Evolutionary conservation across 2,329 filamentous ascomycete species (phyloP).

Genomic region (Xylaria sp.): DNA sequence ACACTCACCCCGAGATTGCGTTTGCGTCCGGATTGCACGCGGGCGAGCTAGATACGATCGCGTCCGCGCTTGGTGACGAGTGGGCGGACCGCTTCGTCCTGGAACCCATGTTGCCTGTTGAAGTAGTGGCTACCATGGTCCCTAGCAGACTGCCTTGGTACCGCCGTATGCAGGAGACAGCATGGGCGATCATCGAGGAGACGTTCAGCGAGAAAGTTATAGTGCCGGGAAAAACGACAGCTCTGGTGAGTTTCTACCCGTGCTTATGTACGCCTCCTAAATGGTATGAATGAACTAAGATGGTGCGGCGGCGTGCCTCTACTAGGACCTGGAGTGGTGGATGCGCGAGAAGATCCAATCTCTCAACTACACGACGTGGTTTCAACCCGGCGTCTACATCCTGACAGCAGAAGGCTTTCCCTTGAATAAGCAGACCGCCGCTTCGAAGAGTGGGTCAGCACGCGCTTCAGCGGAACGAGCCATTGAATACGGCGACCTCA

Average conservation of each 20-base stretch:
- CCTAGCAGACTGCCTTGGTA: conserved; percentile 56
- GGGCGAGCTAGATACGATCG: conserved; percentile 56
- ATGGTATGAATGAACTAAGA: not conserved
- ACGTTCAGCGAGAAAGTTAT: conserved; percentile 58
- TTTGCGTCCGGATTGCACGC: conserved; percentile 61
- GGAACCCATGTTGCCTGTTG: conserved; percentile 59
- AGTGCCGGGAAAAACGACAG: conserved; percentile 56
- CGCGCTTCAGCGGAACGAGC: conserved; percentile 39
- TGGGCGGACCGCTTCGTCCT: conserved; percentile 56
- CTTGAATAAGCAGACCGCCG: conserved; percentile 12
- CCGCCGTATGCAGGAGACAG: conserved; percentile 59
- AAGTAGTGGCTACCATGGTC: conserved; percentile 59
- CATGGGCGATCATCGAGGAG: conserved; percentile 61
- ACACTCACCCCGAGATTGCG: conserved; percentile 58
- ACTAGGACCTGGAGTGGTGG: conserved; percentile 62
- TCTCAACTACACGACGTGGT: conserved; percentile 64
- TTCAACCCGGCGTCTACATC: conserved; percentile 59
- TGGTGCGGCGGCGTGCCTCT: not conserved
- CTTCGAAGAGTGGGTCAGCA: conserved; percentile 29
- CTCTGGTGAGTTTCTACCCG: conserved; percentile 44
- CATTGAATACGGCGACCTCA: conserved; percentile 59
- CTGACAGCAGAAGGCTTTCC: conserved; percentile 49
- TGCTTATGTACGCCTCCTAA: not conserved
- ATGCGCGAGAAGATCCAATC: conserved; percentile 60
- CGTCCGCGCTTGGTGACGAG: conserved; percentile 50